Evolutionary conservation across 2,329 filamentous ascomycete genomes (phyloP).

Genomic region (Thielaviopsis musarum): DNA sequence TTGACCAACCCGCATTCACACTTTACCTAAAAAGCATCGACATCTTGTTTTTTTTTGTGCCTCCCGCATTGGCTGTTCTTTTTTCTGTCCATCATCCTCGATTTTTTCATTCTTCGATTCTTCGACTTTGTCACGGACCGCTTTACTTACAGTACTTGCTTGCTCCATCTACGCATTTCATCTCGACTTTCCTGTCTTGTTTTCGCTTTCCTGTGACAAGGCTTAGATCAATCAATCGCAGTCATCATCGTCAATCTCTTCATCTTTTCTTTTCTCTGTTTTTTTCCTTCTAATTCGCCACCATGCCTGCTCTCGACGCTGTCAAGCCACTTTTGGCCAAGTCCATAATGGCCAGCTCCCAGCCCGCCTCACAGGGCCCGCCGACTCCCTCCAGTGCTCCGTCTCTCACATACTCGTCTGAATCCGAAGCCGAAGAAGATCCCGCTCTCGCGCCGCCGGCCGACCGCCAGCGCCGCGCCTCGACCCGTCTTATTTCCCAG

Average conservation of each 20-base stretch:
- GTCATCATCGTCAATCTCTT: not conserved
- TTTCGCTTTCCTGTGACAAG: not conserved
- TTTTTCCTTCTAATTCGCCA: not conserved
- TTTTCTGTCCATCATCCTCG: not conserved
- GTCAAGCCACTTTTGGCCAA: constrained; percentile 20
- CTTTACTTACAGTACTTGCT: too few relatives aligned
- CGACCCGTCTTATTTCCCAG: constrained; percentile 49
- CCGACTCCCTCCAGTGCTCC: constrained; percentile 35
- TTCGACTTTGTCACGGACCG: not conserved
- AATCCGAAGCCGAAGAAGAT: constrained; percentile 42
- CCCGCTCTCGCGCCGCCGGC: constrained; percentile 26
- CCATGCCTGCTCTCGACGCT: constrained; percentile 17
- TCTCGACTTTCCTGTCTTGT: not conserved
- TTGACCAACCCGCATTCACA: not conserved
- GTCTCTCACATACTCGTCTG: constrained; percentile 45
- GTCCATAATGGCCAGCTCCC: constrained; percentile 20
- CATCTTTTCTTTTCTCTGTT: not conserved
- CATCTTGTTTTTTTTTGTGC: not conserved
- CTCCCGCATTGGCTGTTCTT: not conserved
- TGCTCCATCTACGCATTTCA: too few relatives aligned
- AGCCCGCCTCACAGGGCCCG: constrained; percentile 23
- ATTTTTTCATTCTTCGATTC: not conserved
- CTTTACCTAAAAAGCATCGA: not conserved
- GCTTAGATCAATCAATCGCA: not conserved
- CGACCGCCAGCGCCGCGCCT: constrained; percentile 42